phyloP scores from a whole-genome alignment of 345 rosid genomes.

The Salix dunnii region DNA sequence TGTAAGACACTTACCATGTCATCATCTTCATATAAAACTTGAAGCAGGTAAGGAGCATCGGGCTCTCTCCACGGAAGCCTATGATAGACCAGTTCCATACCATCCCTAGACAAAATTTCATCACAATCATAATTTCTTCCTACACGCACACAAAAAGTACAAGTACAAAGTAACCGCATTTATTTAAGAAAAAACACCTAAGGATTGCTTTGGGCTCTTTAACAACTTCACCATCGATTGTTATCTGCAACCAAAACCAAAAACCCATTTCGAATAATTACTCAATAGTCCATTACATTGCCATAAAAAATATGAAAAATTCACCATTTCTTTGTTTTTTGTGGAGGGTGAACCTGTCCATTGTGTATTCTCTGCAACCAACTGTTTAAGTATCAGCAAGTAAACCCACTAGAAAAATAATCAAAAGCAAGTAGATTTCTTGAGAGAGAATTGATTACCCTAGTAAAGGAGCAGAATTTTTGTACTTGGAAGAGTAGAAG shows the following conservation, averaged over 20 bases:
- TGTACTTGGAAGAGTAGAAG: conserved; percentile 64
- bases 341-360: conserved; percentile 56
- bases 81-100: conserved; percentile 60
- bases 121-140: background rate
- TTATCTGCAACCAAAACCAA: conserved; percentile 47
- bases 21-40: conserved; percentile 66
- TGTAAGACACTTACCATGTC: conserved; percentile 44
- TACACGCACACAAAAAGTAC: background rate
- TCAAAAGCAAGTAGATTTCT: background rate
- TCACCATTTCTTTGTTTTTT: background rate
- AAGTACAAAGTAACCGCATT: too few species aligned
- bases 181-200: conserved; percentile 38
- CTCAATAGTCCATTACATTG: background rate
- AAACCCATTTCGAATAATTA: background rate
- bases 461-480: conserved; percentile 69
- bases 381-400: conserved; percentile 31
- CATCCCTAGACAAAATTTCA: conserved; percentile 35
- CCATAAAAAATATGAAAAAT: background rate
- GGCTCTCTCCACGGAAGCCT: conserved; percentile 95
- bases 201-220: conserved; percentile 50
- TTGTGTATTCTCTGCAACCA: conserved; percentile 83
- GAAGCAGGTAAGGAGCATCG: conserved; percentile 51
- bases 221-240: conserved; percentile 50
- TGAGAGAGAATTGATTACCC: conserved; percentile 42
- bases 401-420: background rate